Evolutionary conservation across 23 red algal species (phyloP).

Genomic region (Gracilaria domingensis): DNA sequence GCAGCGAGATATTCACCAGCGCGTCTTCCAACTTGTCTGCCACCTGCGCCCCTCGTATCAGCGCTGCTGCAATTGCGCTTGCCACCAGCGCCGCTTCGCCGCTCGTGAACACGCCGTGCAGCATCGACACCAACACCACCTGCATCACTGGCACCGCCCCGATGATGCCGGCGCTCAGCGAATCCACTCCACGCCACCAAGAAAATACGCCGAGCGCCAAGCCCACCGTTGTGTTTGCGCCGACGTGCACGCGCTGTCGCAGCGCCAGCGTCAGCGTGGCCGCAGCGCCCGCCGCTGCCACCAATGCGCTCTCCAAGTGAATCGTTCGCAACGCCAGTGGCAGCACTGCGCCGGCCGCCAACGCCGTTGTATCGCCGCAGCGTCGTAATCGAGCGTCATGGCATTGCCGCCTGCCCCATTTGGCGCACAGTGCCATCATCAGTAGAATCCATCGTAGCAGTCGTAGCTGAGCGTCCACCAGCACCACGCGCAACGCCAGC

Average conservation of each 20-base stretch:
- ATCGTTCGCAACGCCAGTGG: background rate
- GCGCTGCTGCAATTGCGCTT: background rate
- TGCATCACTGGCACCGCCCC: conserved; percentile 14
- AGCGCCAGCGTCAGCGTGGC: conserved; percentile 20
- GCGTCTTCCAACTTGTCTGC: background rate
- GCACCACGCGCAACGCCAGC: background rate
- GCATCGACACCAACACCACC: background rate
- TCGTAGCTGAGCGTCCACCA: background rate
- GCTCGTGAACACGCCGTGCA: background rate
- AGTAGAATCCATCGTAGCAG: conserved; percentile 10
- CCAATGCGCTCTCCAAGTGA: background rate
- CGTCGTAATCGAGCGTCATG: background rate
- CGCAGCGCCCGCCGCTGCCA: background rate
- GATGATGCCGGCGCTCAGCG: background rate
- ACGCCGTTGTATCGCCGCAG: background rate
- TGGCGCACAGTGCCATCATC: background rate
- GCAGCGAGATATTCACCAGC: background rate
- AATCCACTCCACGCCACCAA: background rate
- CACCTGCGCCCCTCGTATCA: background rate
- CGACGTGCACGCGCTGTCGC: background rate
- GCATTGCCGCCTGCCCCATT: background rate
- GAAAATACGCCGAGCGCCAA: background rate
- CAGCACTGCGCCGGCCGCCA: conserved; percentile 21
- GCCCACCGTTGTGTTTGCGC: background rate
- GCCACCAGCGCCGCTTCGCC: conserved; percentile 16